Evolutionary conservation across 2,329 filamentous ascomycete genomes (phyloP).

Genomic region (Herpotrichia juniperi): DNA sequence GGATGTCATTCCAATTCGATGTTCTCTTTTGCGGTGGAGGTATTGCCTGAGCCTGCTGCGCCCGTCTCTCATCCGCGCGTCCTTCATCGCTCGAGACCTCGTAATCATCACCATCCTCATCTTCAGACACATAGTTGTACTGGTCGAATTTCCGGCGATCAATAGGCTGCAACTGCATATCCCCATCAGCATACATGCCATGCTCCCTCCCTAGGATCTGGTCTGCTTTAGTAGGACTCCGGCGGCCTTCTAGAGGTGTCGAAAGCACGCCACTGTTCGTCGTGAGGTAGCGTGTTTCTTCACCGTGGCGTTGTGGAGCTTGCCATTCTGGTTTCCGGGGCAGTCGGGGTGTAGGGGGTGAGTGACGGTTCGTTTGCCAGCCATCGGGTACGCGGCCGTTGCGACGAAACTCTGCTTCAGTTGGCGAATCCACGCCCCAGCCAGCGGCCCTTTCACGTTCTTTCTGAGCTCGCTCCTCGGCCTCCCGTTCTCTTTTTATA

Average conservation of each 20-base stretch:
- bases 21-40: constrained; percentile 24
- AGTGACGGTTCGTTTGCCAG: constrained; percentile 36
- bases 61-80: constrained; percentile 26
- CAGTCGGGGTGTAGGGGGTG: constrained; percentile 31
- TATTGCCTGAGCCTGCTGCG: constrained; percentile 13
- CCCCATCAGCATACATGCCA: constrained; percentile 43
- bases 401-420: constrained; percentile 43
- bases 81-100: constrained; percentile 40
- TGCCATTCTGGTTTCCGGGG: constrained; percentile 41
- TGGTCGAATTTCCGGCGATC: constrained; percentile 44
- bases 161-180: constrained; percentile 51
- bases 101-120: constrained; percentile 47
- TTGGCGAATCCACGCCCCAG: constrained; percentile 62
- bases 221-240: constrained; percentile 49
- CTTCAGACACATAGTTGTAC: constrained; percentile 43
- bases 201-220: constrained; percentile 48
- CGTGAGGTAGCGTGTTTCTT: constrained; percentile 41
- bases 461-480: constrained; percentile 58
- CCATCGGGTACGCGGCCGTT: constrained; percentile 32
- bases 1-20: constrained; percentile 57
- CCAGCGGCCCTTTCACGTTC: constrained; percentile 70
- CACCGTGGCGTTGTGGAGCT: constrained; percentile 26
- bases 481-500: constrained; percentile 53
- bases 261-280: constrained; percentile 39
- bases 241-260: constrained; percentile 39